Conservation (phyloP, 768 basidiomycete species). For the button mushroom (Agaricus bisporus) region DNA sequence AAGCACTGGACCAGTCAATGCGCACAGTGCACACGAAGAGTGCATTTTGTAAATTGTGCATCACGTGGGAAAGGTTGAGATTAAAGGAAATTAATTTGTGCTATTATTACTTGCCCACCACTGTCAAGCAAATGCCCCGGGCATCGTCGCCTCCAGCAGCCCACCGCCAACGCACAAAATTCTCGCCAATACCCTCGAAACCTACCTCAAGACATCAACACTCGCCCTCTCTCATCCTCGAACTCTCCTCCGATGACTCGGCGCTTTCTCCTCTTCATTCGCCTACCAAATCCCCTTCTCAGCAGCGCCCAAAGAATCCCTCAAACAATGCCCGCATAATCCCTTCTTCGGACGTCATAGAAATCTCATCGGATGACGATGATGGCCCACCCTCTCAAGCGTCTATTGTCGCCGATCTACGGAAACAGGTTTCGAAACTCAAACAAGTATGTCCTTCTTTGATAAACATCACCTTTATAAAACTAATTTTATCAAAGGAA, state of each 20-base stretch:
- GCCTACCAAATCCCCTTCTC: slow-evolving; percentile 8
- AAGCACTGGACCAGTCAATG: no score
- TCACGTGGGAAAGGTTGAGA: slow-evolving; percentile 3
- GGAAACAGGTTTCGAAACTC: slow-evolving; percentile 34
- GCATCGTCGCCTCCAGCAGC: not conserved
- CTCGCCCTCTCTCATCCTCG: slow-evolving; percentile 17
- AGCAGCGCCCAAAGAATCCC: slow-evolving; percentile 12
- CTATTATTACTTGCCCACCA: not conserved
- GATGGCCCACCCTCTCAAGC: slow-evolving; percentile 10
- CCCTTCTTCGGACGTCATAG: slow-evolving; percentile 35
- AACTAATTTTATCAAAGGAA: slow-evolving; percentile 19
- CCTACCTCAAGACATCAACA: slow-evolving; percentile 20
- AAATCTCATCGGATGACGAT: slow-evolving; percentile 57
- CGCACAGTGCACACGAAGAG: slow-evolving; percentile 29
- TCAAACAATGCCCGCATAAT: not conserved
- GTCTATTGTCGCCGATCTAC: slow-evolving; percentile 26
- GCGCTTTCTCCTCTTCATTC: slow-evolving; percentile 9
- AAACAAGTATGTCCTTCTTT: slow-evolving; percentile 31
- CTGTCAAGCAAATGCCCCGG: not conserved
- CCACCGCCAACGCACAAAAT: not conserved
- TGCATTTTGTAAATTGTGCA: slow-evolving; percentile 15
- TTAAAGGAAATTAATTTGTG: not conserved
- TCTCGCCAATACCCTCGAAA: slow-evolving; percentile 5
- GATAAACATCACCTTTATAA: not conserved
- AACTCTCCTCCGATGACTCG: slow-evolving; percentile 3